These are phyloP conservation scores for Candida sphagnicola DNA, from an alignment of 805 yeast genomes.

Conservation along the genomic window DNA sequence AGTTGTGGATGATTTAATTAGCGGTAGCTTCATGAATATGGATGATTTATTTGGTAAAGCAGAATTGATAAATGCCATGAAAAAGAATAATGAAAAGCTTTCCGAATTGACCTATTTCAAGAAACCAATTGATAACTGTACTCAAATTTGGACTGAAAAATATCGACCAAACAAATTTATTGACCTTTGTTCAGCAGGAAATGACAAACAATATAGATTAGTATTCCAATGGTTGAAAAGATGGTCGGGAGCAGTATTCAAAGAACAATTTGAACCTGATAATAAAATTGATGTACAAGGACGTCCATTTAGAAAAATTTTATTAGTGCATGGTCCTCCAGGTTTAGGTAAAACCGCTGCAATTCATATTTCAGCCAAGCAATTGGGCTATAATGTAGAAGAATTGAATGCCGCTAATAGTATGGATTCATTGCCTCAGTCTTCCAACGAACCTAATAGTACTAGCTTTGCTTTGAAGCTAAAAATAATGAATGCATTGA, in stretches of 20 bases:
- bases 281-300: conserved; percentile 25
- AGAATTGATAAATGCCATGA: conserved; percentile 12
- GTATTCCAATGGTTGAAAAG: conserved; percentile 38
- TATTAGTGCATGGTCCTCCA: conserved; percentile 86
- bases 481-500: conserved; percentile 52
- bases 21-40: conserved; percentile 14
- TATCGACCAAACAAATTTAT: conserved; percentile 33
- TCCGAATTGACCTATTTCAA: conserved; percentile 2
- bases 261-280: conserved; percentile 14
- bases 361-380: conserved; percentile 79
- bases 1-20: background rate
- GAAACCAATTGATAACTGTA: conserved; percentile 4
- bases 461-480: conserved; percentile 29
- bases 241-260: conserved; percentile 33
- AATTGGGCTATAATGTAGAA: conserved; percentile 72
- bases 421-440: conserved; percentile 32
- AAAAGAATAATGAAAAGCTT: conserved; percentile 11
- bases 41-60: conserved; percentile 18
- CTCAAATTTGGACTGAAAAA: conserved; percentile 36
- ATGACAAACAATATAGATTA: conserved; percentile 36
- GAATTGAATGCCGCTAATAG: conserved; percentile 76
- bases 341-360: conserved; percentile 92
- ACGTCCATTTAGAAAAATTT: conserved; percentile 48
- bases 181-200: conserved; percentile 42
- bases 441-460: conserved; percentile 40